Evolutionary conservation across 345 rosid species (phyloP).

Genomic region (Pseudoturritis turrita): DNA sequence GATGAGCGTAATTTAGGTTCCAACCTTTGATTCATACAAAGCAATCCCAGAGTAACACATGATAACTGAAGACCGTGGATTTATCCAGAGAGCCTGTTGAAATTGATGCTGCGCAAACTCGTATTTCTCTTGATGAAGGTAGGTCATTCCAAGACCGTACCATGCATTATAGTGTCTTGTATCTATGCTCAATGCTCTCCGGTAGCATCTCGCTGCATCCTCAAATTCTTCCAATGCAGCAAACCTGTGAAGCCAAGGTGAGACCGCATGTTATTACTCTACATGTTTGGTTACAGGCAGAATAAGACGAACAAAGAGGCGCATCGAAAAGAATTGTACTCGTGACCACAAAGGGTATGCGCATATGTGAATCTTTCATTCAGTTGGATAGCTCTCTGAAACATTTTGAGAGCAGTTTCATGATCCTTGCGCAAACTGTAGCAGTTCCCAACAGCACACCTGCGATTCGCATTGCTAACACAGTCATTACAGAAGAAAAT

Average conservation of each 20-base stretch:
- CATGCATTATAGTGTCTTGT: slow-evolving; percentile 83
- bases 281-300: not conserved
- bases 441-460: slow-evolving; percentile 96
- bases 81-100: slow-evolving; percentile 68
- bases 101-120: slow-evolving; percentile 91
- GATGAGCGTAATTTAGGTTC: not conserved
- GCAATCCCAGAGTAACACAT: slow-evolving; percentile 89
- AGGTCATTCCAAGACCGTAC: slow-evolving; percentile 92
- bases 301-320: not conserved
- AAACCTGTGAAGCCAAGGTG: slow-evolving; percentile 40
- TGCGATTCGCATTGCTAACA: slow-evolving; percentile 28
- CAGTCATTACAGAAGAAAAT: slow-evolving; percentile 5
- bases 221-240: slow-evolving; percentile 77
- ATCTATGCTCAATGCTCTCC: slow-evolving; percentile 69
- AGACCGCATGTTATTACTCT: not conserved
- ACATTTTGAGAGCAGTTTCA: slow-evolving; percentile 81
- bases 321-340: slow-evolving; percentile 45
- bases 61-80: slow-evolving; percentile 78
- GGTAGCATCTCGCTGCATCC: slow-evolving; percentile 72
- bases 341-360: slow-evolving; percentile 90
- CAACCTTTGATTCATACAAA: slow-evolving; percentile 72
- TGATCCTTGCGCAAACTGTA: slow-evolving; percentile 89
- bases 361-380: slow-evolving; percentile 88
- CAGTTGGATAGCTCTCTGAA: slow-evolving; percentile 77
- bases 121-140: slow-evolving; percentile 75